A percentile compares a stretch with the other conserved stretches of the same genome.
These are phyloP conservation scores for Russula ochroleuca DNA, from an alignment of 768 basidiomycete species.

Conservation along the genomic window DNA sequence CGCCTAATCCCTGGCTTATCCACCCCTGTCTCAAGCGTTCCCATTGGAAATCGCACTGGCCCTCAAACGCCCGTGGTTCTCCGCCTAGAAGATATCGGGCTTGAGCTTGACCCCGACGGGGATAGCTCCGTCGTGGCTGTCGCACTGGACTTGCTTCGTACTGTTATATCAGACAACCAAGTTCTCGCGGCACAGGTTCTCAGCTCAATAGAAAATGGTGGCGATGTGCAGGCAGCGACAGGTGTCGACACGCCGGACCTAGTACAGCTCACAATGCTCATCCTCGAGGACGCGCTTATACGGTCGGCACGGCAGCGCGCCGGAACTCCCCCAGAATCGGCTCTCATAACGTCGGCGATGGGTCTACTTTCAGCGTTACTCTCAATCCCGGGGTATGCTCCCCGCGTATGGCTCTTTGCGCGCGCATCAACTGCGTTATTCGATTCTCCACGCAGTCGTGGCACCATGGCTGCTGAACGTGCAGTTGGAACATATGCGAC, in stretches of 20 bases:
- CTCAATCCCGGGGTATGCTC: conserved; percentile 68
- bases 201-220: conserved; percentile 57
- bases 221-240: conserved; percentile 43
- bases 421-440: conserved; percentile 76
- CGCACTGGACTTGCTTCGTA: conserved; percentile 73
- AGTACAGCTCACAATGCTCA: conserved; percentile 74
- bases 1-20: conserved; percentile 39
- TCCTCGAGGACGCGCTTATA: conserved; percentile 71
- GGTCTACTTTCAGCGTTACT: conserved; percentile 76
- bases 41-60: conserved; percentile 2
- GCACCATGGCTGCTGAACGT: conserved; percentile 64
- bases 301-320: conserved; percentile 41
- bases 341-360: conserved; percentile 75
- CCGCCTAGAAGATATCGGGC: conserved; percentile 61
- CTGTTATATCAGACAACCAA: conserved; percentile 68
- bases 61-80: conserved; percentile 33
- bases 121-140: conserved; percentile 66
- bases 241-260: conserved; percentile 62
- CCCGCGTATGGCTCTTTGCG: conserved; percentile 83
- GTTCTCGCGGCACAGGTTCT: conserved; percentile 60
- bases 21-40: not conserved
- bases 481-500: conserved; percentile 73
- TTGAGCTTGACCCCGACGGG: conserved; percentile 59
- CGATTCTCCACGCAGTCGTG: conserved; percentile 60
- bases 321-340: conserved; percentile 45